phyloP scores from a whole-genome alignment of 163 green algal species.

The Chloroidium sp. region DNA sequence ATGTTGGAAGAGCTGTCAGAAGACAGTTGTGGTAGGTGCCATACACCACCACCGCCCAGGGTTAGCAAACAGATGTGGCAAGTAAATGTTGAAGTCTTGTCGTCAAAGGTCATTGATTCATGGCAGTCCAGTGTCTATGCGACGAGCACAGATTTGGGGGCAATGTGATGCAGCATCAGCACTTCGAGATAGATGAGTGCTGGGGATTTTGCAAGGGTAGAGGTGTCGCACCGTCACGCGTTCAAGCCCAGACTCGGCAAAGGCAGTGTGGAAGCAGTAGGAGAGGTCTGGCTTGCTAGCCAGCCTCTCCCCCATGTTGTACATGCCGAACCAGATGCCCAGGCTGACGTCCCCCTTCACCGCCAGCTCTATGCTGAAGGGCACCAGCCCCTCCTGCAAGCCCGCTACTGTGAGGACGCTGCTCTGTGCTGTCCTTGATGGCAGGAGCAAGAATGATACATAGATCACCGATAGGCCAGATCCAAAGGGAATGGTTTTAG shows the following conservation, averaged over 20 bases:
- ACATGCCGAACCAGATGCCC: conserved; percentile 48
- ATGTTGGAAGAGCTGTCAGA: too few relatives aligned
- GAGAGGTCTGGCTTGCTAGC: conserved; percentile 29
- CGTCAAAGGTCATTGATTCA: not conserved
- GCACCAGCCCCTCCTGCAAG: conserved; percentile 26
- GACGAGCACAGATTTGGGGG: too few relatives aligned
- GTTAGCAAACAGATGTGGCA: not conserved
- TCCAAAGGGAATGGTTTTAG: too few relatives aligned
- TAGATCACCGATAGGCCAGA: not conserved
- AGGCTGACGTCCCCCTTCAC: conserved; percentile 47
- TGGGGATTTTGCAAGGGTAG: not conserved
- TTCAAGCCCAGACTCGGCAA: conserved; percentile 1
- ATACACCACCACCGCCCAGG: too few relatives aligned
- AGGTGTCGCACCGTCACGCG: conserved; percentile 7
- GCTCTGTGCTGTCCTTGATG: not conserved
- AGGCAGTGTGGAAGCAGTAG: conserved; percentile 51
- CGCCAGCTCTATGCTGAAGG: conserved; percentile 25
- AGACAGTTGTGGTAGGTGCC: too few relatives aligned
- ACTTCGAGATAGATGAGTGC: too few relatives aligned
- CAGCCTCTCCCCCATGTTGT: conserved; percentile 33
- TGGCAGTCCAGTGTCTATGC: not conserved
- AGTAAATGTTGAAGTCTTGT: not conserved
- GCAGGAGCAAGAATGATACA: not conserved
- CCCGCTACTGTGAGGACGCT: not conserved
- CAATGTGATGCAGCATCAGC: too few relatives aligned